These are phyloP conservation scores for Metarhizium album DNA, from an alignment of 2,329 filamentous ascomycete species.

Conservation along the genomic window DNA sequence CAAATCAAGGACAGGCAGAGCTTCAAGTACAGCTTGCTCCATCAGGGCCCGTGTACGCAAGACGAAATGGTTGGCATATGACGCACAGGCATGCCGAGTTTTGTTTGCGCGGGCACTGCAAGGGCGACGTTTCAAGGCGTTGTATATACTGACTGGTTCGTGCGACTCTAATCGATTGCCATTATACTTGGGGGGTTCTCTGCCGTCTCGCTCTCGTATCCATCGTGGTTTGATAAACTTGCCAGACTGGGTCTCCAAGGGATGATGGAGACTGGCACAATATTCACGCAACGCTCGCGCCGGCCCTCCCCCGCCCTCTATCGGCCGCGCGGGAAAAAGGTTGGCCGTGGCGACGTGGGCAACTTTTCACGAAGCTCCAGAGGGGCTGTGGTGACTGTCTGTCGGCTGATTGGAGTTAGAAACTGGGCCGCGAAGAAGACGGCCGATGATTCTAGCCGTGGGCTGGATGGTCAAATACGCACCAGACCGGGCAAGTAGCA, in stretches of 20 bases:
- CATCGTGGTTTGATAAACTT: too few species aligned
- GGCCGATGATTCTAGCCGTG: too few species aligned
- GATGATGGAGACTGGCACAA: too few species aligned
- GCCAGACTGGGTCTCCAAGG: too few species aligned
- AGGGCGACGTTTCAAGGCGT: too few species aligned
- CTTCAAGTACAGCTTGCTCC: constrained; percentile 7
- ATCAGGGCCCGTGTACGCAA: constrained; percentile 2
- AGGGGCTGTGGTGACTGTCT: neutral
- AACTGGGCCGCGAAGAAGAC: neutral
- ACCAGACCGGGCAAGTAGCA: constrained; percentile 6
- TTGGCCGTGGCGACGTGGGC: neutral
- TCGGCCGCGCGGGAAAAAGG: neutral
- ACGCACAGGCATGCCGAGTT: too few species aligned
- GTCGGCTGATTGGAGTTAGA: neutral
- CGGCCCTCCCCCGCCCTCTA: neutral
- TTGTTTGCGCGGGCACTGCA: too few species aligned
- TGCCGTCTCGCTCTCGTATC: too few species aligned
- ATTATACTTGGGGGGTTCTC: too few species aligned
- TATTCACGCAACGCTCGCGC: neutral
- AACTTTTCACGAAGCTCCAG: neutral
- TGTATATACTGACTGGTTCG: too few species aligned
- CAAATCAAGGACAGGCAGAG: constrained; percentile 1
- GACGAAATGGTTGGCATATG: constrained; percentile 4
- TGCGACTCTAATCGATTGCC: too few species aligned
- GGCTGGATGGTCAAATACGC: too few species aligned